phyloP scores from a whole-genome alignment of 2,329 filamentous ascomycete species.

The Colletotrichum scovillei region DNA sequence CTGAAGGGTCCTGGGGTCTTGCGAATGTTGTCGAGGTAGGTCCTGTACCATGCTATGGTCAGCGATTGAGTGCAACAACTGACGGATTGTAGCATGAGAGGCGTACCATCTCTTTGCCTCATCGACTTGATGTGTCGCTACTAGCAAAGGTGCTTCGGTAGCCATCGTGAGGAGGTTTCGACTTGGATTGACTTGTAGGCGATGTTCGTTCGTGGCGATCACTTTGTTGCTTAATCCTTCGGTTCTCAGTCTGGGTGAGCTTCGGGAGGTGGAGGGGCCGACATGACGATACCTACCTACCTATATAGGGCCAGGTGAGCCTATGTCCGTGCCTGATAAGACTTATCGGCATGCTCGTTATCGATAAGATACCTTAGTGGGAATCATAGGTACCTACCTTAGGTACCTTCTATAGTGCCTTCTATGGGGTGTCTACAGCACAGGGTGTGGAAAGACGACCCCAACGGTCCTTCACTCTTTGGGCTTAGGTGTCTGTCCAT shows the following conservation, averaged over 20 bases:
- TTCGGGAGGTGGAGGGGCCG: slow-evolving; percentile 16
- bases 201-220: background rate
- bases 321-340: slow-evolving; percentile 14
- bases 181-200: background rate
- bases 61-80: slow-evolving; percentile 2
- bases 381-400: too few species aligned
- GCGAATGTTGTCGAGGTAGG: slow-evolving; percentile 85
- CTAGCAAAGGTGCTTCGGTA: background rate
- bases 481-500: background rate
- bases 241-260: slow-evolving; percentile 14
- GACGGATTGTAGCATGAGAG: background rate
- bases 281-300: slow-evolving; percentile 8
- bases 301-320: background rate
- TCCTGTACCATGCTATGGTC: slow-evolving; percentile 63
- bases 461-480: background rate
- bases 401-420: background rate
- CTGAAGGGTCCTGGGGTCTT: slow-evolving; percentile 84
- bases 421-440: background rate
- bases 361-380: background rate
- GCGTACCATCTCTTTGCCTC: slow-evolving; percentile 35
- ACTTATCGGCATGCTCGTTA: background rate
- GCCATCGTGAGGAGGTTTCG: slow-evolving; percentile 4
- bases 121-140: slow-evolving; percentile 11
- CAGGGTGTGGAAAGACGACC: background rate
- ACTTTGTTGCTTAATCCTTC: background rate